Evolutionary conservation across 176 grass and related monocot species (phyloP).

Genomic region (Tillandsia leiboldiana): DNA sequence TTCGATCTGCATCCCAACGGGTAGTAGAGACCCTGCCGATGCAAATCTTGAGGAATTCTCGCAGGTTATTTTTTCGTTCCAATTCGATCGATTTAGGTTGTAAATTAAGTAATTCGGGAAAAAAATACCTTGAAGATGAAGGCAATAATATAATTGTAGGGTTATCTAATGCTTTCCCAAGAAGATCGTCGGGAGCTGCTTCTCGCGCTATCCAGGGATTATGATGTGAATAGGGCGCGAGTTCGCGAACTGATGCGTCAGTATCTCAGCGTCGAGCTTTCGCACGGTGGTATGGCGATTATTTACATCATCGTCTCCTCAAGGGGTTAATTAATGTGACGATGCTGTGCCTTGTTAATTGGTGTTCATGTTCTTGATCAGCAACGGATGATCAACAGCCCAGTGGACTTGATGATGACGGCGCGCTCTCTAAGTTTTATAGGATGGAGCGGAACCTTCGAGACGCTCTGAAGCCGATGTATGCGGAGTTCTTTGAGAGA

Average conservation of each 20-base stretch:
- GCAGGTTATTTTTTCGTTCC: constrained; percentile 11
- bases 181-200: constrained; percentile 51
- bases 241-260: constrained; percentile 67
- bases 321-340: background rate
- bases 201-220: constrained; percentile 56
- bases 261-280: constrained; percentile 49
- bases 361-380: background rate
- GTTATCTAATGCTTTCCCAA: constrained; percentile 48
- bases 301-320: background rate
- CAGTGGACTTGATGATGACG: constrained; percentile 31
- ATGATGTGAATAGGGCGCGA: constrained; percentile 58
- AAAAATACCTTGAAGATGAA: background rate
- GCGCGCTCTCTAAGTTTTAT: constrained; percentile 42
- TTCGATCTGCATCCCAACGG: constrained; percentile 31
- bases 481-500: constrained; percentile 62
- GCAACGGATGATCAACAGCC: constrained; percentile 13
- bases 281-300: constrained; percentile 8
- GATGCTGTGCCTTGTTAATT: background rate
- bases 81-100: background rate
- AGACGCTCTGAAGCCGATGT: constrained; percentile 57
- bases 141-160: constrained; percentile 13
- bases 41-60: constrained; percentile 57
- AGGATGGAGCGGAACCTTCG: constrained; percentile 77
- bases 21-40: constrained; percentile 15
- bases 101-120: constrained; percentile 6